Evolutionary conservation across 257 asterid species (phyloP), one percentile per base, ranked within the genome.

Genomic region (Leonotis leonurus): DNA sequence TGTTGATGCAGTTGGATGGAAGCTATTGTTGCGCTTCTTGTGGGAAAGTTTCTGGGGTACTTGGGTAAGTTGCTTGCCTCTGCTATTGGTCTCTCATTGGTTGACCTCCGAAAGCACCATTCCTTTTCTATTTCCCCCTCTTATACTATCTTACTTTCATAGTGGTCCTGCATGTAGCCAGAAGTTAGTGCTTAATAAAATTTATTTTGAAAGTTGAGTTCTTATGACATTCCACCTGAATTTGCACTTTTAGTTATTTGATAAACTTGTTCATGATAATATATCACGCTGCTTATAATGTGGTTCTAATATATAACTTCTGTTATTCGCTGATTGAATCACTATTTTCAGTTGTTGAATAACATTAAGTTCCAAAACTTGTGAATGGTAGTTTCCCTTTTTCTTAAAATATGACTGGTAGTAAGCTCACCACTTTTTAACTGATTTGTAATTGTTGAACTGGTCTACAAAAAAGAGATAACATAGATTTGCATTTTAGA

Each of bases 21-120:
- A 65, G 56, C 70, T 65, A 65, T 54, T 65, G 56, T 18, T 65
- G 63, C 54, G 70, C 70, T 65, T 65, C 70, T 0, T 65, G 70
- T 54, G 70, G 70, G 35, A 41, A 65, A 54, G 56, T 65, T 27
- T 54, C 70, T 1, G 44, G 55, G 18, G 20, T 65, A 12, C 54
- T 65, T 32, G 56, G 55, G 70, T 65, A 65, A 40, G 54, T 10
- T 54, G n/a, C 27, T 53, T 37, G 10, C 30, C 8, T 25, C 50
- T 7, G 27, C 26, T 14, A 3, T 36, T 26, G 4, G 3, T 63
- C 33, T 37, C 12, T 50, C 24, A 14, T 37, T 37, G 21, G 14
- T 3, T 4, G 14, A 12, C n/a, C 32, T 57, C 33, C 7, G 1
- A 48, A 56, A 11, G 46, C 26, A 56, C 17, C 4, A 5, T 17